Evolutionary conservation across 2,329 filamentous ascomycete genomes (phyloP), one percentile per base, ranked within the genome.

Genomic region (Phialemonium atrogriseum): DNA sequence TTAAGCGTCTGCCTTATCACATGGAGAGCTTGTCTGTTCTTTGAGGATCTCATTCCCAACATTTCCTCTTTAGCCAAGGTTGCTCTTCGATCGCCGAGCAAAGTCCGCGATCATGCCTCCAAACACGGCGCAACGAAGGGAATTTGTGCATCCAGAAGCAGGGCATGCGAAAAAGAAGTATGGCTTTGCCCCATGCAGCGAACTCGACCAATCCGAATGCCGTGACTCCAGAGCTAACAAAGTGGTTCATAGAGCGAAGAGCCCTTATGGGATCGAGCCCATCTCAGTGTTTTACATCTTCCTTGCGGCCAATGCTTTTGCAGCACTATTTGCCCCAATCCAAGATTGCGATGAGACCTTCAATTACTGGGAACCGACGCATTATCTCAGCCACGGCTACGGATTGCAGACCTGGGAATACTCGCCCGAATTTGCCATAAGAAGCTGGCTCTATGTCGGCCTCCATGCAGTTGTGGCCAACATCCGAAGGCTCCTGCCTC

Each of bases 331-430:
- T 54, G 80, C 87, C 2, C 91, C 91, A 0, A 94, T 98, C 43
- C 88, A 95, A 55, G 91, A 98, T 58, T 98, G 91, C 54, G 91
- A 98, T 49, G 91, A 98, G 64, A 89, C 89, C 9, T 98, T 94
- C 71, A 98, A 98, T 56, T 98, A 94, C 66, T 98, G 89, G 87
- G 91, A 98, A 50, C 89, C 91, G 0, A 78, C 88, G 0, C 91
- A 98, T 58, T 98, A 95, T 58, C 72, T 98, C 17, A 82, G 78
- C 37, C 87, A 95, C 64, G 84, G 85, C 47, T 89, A 94, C 51
- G 91, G 89, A 23, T 68, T 95, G 30, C 88, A 98, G 62, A 98
- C 91, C 1, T 98, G 91, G 91, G 91, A 98, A 58, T 98, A 96
- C 60, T 94, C 89, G 1, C 91, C 91, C 5, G 80, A 89, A 36